phyloP scores from a whole-genome alignment of 164 flowering plant species.

The Vitis amurensis region DNA sequence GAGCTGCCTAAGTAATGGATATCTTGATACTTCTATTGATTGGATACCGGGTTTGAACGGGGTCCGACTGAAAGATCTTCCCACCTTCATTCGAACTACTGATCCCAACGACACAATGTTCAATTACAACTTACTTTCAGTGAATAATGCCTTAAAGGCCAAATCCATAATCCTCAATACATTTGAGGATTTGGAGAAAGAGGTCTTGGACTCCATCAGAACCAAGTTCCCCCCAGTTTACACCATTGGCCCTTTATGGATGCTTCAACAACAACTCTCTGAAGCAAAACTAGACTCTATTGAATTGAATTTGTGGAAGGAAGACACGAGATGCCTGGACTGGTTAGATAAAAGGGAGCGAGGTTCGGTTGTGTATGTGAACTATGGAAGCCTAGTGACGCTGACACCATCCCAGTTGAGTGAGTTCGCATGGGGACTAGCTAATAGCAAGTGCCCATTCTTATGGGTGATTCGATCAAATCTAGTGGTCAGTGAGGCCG shows the following conservation, averaged over 20 bases:
- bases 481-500: conserved; percentile 38
- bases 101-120: not conserved
- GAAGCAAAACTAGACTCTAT: not conserved
- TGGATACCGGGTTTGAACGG: not conserved
- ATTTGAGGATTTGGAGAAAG: not conserved
- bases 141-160: not conserved
- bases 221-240: not conserved
- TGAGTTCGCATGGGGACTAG: conserved; percentile 62
- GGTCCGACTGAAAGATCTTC: not conserved
- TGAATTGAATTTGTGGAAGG: not conserved
- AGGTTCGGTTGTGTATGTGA: not conserved
- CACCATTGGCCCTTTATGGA: not conserved
- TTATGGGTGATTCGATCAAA: conserved; percentile 59
- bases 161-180: not conserved
- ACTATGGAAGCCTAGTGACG: not conserved
- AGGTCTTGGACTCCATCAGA: not conserved
- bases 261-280: not conserved
- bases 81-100: not conserved
- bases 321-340: not conserved
- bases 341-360: not conserved
- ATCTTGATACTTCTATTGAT: not conserved
- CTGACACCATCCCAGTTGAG: conserved; percentile 19
- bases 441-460: conserved; percentile 37
- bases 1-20: not conserved
- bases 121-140: not conserved